Base-by-base conservation (phyloP, 2,329 filamentous ascomycete species). In the Aspergillus amoenus region DNA sequence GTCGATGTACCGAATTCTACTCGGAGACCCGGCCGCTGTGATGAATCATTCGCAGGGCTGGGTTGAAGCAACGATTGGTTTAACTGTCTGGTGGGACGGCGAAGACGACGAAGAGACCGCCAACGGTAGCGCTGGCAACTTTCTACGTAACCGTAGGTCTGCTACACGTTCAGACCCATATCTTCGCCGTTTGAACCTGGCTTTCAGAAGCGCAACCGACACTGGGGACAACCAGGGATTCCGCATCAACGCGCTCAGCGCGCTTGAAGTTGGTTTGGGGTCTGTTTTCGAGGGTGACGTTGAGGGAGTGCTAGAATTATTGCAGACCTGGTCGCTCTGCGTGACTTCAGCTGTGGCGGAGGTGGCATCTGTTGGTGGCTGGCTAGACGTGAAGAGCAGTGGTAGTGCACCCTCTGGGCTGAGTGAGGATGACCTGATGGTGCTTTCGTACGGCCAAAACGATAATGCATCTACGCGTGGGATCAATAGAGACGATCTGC, bases 71-170 rank as follows among this genome's bases (percentile, higher is more conserved):
- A 89, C 88, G 0, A 77, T 97, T 58, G 90, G 88, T 2, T 78
- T 97, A 49, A 87, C 93, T 32, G 87, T 89, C 5, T 97, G 93
- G 93, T 96, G 93, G 92, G 88, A 96, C 69, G 91, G 94, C 59
- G 84, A 84, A n/a, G 84, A 86, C 58, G 82, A 87, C 9, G 78
- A 80, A 13, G 76, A 78, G 1, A 63, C 74, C 13, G 45, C 52
- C 21, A 45, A 43, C 13, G 55, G 60, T 21, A 30, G 45, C 21
- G 60, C 59, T 32, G 57, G 43, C 65, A 64, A 52, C 65, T 68
- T 59, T 50, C 61, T 58, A 17, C 53, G 56, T 6, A n/a, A 34
- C 18, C 27, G 37, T 12, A 43, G 49, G 8, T 17, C 42, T 5
- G n/a, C 34, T 4, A 18, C 52, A 37, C 34, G 34, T 12, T 77